Base-by-base conservation (phyloP, 495 filamentous ascomycete species). In the Aspergillus homomorphus region DNA sequence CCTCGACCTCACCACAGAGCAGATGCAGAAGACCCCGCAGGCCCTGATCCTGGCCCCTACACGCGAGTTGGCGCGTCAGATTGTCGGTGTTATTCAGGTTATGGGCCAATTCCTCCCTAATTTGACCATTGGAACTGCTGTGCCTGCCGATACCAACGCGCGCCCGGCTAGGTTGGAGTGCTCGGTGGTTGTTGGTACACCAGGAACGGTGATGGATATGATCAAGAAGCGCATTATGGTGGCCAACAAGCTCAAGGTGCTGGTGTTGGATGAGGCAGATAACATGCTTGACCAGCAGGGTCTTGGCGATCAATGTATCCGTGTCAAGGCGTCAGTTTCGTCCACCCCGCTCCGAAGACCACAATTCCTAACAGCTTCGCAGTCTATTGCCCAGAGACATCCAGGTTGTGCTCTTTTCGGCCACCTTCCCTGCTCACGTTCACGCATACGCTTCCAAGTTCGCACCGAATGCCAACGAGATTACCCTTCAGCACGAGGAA, bases 211-310 rank as follows among this genome's bases (percentile, higher is more conserved):
- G 18, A 84, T 88, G 79, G 92, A 96, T 71, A 77, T 93, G 65
- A 85, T 97, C 66, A 85, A 86, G 63, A 82, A 83, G 57, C 82
- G 85, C 54, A 80, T 84, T 61, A 80, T 96, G 58, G 79, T 90
- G 51, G 71, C 82, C 0, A 80, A 71, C 7, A 72, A 85, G 23
- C 71, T 96, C 51, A 87, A 84, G 73, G 82, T 96, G 18, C 81
- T 96, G 54, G 90, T 95, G 53, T 77, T 97, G 45, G 92, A 97
- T 68, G 92, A 97, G 71, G 92, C 92, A 30, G 92, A 97, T 72
- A 96, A 96, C 75, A 96, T 97, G 92, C 78, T 90, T 4, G 95
- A 98, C 62, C 87, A 90, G 73, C 90, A 96, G 74, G 95, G 95
- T 24, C 73, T 99, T 53, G 92, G 92, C 55, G 95, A 97, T 58